phyloP scores from a whole-genome alignment of 805 yeast genomes.

The Hyphopichia homilentoma region DNA sequence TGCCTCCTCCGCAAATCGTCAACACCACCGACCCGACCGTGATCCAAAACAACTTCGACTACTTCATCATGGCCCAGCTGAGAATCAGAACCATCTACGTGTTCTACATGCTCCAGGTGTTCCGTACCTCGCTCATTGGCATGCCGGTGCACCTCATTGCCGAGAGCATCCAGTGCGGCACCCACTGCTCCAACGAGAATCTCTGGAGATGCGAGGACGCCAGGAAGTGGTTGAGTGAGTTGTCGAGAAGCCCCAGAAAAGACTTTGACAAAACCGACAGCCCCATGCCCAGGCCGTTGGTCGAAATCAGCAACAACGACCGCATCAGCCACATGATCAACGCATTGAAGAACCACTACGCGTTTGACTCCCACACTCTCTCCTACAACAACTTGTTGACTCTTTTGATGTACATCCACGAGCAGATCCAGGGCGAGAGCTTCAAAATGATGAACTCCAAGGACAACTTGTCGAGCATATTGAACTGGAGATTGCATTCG shows the following conservation, averaged over 20 bases:
- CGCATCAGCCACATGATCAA: conserved; percentile 41
- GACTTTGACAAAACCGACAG: background rate
- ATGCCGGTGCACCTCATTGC: conserved; percentile 35
- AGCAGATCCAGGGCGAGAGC: conserved; percentile 55
- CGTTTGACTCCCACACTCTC: conserved; percentile 30
- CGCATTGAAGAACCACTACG: conserved; percentile 40
- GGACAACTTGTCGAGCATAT: conserved; percentile 16
- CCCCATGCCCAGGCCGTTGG: conserved; percentile 26
- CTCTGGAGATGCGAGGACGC: conserved; percentile 55
- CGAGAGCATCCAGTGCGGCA: conserved; percentile 56
- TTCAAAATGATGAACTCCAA: conserved; percentile 22
- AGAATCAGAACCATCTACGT: conserved; percentile 52
- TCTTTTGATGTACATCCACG: conserved; percentile 63
- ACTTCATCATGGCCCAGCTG: conserved; percentile 52
- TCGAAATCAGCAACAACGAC: conserved; percentile 57
- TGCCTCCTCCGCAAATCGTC: conserved; percentile 30
- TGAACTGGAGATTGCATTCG: conserved; percentile 63
- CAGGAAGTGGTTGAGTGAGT: conserved; percentile 46
- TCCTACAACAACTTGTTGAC: conserved; percentile 51
- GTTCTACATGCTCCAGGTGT: conserved; percentile 46
- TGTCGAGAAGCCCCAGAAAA: conserved; percentile 14
- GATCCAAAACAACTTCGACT: conserved; percentile 43
- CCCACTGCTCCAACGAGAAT: conserved; percentile 56
- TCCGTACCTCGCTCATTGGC: conserved; percentile 45
- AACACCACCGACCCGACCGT: conserved; percentile 18